Evolutionary conservation across 495 filamentous ascomycete species (phyloP), one percentile per base, ranked within the genome.

Genomic region (Rhizodiscina lignyota): DNA sequence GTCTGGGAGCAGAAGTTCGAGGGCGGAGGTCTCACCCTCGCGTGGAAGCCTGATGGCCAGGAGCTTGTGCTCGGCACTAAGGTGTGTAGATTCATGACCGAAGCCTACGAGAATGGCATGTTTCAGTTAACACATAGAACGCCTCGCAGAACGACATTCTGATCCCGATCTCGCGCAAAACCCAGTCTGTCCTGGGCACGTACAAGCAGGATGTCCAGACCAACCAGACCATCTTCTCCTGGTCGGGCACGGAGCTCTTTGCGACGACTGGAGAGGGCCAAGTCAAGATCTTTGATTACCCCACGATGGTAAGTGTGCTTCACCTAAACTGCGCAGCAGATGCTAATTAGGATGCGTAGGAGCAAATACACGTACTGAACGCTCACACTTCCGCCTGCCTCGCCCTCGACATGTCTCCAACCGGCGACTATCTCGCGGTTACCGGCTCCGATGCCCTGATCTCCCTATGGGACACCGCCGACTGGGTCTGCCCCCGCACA

Each of bases 401-500:
- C 37, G 66, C 75, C 6, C 61, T 79, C 26, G 66, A 77, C 35
- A 63, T 85, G 30, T 78, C 79, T 6, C 83, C 85, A 1, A 77
- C 70, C 15, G 82, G 75, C 22, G 68, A 72, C 32, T 83, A 83
- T 47, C 66, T 97, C 15, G 89, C 91, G 13, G 73, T 86, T 2
- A 91, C 87, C 27, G 87, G 83, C 5, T 78, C 77, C 35, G 91
- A 97, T 55, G 80, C 84, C 1, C 68, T 93, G 12, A 79, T 94
- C 32, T 66, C 79, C 4, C 68, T 96, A 12, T 97, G 86, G 79
- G 85, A 94, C 52, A 94, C 91, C 0, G 70, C 68, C 21, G 80
- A 91, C 48, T 94, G 84, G 85, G 76, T 89, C 35, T 94, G 83
- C 50, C 66, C 76, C 32, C 72, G 82, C 36, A 92, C 83, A 3